Evolutionary conservation across 345 rosid species (phyloP).

Genomic region (Populus deltoides): DNA sequence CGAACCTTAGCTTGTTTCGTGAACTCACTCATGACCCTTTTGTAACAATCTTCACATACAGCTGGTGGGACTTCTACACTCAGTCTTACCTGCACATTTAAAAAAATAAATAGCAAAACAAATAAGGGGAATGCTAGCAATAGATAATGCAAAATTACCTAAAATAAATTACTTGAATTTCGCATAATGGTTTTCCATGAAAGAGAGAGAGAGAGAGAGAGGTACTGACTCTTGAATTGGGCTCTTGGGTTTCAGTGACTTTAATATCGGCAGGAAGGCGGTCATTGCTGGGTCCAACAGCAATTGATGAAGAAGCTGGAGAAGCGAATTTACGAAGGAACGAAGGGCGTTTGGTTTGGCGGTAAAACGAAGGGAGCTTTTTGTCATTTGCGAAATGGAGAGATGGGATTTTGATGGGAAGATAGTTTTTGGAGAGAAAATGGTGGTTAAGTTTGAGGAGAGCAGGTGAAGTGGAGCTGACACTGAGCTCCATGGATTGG

Average conservation of each 20-base stretch:
- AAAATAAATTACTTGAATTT: too few species aligned
- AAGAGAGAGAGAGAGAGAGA: not conserved
- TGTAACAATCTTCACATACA: slow-evolving; percentile 78
- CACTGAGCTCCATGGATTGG: slow-evolving; percentile 61
- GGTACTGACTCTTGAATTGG: slow-evolving; percentile 52
- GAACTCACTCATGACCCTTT: slow-evolving; percentile 61
- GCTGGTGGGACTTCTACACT: slow-evolving; percentile 66
- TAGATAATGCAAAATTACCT: too few species aligned
- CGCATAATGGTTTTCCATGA: not conserved
- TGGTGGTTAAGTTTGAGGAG: slow-evolving; percentile 17
- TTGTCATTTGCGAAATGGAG: slow-evolving; percentile 24
- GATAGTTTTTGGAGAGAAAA: slow-evolving; percentile 12
- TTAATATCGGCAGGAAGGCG: slow-evolving; percentile 65
- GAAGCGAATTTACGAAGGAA: slow-evolving; percentile 15
- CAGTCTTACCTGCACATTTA: slow-evolving; percentile 53
- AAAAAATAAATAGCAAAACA: not conserved
- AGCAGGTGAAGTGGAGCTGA: slow-evolving; percentile 34
- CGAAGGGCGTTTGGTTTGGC: slow-evolving; percentile 27
- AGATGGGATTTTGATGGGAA: slow-evolving; percentile 23
- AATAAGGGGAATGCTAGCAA: too few species aligned
- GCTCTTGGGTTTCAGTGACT: slow-evolving; percentile 53
- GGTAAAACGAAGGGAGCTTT: slow-evolving; percentile 34
- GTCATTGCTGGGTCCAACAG: slow-evolving; percentile 42
- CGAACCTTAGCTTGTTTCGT: slow-evolving; percentile 71
- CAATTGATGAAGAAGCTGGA: slow-evolving; percentile 39